Evolutionary conservation across 1,139 yeast species (phyloP).

Genomic region (Blastobotrys elegans): DNA sequence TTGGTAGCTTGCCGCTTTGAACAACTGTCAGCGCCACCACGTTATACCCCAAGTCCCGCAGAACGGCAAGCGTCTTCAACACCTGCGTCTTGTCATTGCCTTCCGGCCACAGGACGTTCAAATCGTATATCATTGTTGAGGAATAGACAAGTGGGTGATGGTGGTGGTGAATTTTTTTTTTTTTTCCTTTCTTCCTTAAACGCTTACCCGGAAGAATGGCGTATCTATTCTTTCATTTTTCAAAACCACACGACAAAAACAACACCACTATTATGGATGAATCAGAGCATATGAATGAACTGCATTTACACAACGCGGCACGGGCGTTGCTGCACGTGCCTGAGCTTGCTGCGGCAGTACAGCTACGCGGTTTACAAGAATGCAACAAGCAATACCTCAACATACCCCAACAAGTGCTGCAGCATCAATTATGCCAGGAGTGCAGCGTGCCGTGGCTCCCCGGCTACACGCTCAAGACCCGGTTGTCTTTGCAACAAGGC

Average conservation of each 20-base stretch:
- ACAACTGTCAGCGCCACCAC: slow-evolving; percentile 71
- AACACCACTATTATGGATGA: no score
- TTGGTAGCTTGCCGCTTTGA: slow-evolving; percentile 47
- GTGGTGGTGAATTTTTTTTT: no score
- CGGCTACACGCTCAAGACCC: slow-evolving; percentile 1
- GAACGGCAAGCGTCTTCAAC: slow-evolving; percentile 23
- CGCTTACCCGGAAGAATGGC: no score
- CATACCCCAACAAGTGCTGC: background rate
- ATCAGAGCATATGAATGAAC: no score
- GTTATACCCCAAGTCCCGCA: slow-evolving; percentile 53
- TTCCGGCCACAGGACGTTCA: slow-evolving; percentile 82
- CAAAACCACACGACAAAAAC: no score
- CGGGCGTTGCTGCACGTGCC: no score
- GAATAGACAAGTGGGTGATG: no score
- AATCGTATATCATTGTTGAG: slow-evolving; percentile 57
- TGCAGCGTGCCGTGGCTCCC: slow-evolving; percentile 11
- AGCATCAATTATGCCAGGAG: slow-evolving; percentile 4
- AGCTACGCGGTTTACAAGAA: slow-evolving; percentile 1
- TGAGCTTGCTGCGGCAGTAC: slow-evolving; percentile 7
- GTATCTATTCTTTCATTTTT: no score
- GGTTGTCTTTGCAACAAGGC: background rate
- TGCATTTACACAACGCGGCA: no score
- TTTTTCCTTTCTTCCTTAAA: no score
- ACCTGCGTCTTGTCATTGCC: slow-evolving; percentile 36
- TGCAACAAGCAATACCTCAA: background rate